A percentile compares a stretch with the other conserved stretches of the same genome.
Conservation (phyloP, 2,329 filamentous ascomycete species). For the Coniochaeta prunicola region DNA sequence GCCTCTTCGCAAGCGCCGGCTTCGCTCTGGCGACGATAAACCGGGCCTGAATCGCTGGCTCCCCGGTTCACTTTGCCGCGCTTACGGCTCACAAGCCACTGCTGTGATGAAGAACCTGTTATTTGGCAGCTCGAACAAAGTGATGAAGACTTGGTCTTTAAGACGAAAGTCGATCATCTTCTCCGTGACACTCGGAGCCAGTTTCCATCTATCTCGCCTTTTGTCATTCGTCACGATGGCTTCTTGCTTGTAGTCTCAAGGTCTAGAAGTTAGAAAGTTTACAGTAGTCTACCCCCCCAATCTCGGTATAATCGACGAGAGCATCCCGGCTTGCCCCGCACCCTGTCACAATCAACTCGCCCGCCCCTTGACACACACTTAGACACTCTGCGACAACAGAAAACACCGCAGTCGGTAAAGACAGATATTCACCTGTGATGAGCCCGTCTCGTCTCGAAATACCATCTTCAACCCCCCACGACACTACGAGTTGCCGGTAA, state of each 20-base stretch:
- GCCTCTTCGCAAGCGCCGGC: background rate
- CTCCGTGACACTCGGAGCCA: background rate
- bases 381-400: background rate
- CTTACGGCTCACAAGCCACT: background rate
- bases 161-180: background rate
- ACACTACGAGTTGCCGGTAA: background rate
- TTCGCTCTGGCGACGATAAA: background rate
- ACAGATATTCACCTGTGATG: background rate
- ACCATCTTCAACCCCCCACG: background rate
- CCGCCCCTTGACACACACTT: background rate
- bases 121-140: background rate
- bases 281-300: background rate
- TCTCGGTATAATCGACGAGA: background rate
- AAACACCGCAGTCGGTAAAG: background rate
- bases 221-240: background rate
- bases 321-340: background rate
- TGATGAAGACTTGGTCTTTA: background rate
- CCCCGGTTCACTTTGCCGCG: background rate
- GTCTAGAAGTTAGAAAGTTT: no score
- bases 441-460: background rate
- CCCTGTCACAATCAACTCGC: background rate
- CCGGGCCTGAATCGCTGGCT: background rate
- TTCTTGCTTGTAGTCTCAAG: background rate
- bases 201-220: background rate
- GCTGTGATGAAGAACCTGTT: background rate